These are phyloP conservation scores for Penicillium vulpinum DNA, from an alignment of 2,329 filamentous ascomycete species.

Conservation along the genomic window DNA sequence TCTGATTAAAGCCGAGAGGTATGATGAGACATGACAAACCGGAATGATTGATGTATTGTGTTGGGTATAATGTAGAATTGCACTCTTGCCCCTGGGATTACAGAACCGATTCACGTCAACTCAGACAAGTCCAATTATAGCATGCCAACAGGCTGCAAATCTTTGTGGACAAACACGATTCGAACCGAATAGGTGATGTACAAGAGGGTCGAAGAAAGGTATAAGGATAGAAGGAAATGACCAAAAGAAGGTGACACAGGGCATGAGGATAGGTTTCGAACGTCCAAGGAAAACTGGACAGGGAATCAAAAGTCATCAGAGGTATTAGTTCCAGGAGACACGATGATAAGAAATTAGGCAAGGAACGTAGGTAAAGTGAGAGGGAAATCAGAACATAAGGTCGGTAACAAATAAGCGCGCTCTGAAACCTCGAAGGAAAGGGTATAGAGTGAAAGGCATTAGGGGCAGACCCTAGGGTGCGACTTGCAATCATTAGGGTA, in stretches of 20 bases:
- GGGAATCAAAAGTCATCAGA: constrained; percentile 7
- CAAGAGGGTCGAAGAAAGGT: neutral
- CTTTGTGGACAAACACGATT: neutral
- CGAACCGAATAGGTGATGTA: neutral
- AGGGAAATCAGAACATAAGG: neutral
- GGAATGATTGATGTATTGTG: neutral
- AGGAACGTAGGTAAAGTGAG: neutral
- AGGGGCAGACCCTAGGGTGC: constrained; percentile 11
- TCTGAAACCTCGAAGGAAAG: constrained; percentile 1
- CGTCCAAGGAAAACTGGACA: neutral
- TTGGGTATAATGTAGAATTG: constrained; percentile 3
- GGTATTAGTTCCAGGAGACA: neutral
- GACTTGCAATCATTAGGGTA: constrained; percentile 26
- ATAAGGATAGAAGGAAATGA: neutral
- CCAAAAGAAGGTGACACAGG: constrained; percentile 3
- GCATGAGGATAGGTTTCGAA: constrained; percentile 10
- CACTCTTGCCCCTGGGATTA: neutral
- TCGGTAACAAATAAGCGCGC: neutral
- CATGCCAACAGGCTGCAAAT: neutral
- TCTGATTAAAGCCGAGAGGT: neutral
- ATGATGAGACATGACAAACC: neutral
- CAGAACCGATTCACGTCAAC: neutral
- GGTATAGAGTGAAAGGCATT: constrained; percentile 25
- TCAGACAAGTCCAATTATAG: neutral
- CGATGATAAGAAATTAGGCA: neutral